Evolutionary conservation across 108 stramenopile species (phyloP).

Genomic region (Conticribra weissflogii): DNA sequence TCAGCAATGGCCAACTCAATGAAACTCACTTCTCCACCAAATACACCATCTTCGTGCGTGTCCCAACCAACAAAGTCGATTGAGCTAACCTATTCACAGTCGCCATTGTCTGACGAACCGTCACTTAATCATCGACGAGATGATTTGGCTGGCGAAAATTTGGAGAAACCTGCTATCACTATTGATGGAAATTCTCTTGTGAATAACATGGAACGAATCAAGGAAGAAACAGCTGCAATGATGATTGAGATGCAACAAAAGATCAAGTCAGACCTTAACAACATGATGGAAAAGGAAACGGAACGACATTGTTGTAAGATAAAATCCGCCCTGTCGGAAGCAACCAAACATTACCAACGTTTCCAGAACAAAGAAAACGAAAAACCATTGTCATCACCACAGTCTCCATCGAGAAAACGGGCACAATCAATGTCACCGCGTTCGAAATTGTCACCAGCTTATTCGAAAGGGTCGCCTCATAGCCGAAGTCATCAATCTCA

Average conservation of each 20-base stretch:
- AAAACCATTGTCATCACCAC: neutral
- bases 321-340: constrained; percentile 18
- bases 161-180: neutral
- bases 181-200: constrained; percentile 3
- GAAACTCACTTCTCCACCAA: neutral
- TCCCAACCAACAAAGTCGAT: no score
- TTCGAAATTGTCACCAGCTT: constrained; percentile 2
- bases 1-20: neutral
- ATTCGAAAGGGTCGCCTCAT: constrained; percentile 2
- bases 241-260: constrained; percentile 21
- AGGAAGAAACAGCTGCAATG: constrained; percentile 21
- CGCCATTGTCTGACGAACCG: no score
- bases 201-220: constrained; percentile 22
- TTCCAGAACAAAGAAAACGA: constrained; percentile 7
- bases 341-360: constrained; percentile 3
- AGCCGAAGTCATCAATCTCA: neutral
- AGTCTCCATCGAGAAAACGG: neutral
- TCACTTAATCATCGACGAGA: neutral
- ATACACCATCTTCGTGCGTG: neutral
- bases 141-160: neutral
- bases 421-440: neutral
- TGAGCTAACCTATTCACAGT: no score
- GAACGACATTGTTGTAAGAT: constrained; percentile 20
- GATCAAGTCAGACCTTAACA: constrained; percentile 15
- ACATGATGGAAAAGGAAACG: constrained; percentile 23